Conservation (phyloP, 176 grass and related monocot species). For the Puccinellia tenuiflora region DNA sequence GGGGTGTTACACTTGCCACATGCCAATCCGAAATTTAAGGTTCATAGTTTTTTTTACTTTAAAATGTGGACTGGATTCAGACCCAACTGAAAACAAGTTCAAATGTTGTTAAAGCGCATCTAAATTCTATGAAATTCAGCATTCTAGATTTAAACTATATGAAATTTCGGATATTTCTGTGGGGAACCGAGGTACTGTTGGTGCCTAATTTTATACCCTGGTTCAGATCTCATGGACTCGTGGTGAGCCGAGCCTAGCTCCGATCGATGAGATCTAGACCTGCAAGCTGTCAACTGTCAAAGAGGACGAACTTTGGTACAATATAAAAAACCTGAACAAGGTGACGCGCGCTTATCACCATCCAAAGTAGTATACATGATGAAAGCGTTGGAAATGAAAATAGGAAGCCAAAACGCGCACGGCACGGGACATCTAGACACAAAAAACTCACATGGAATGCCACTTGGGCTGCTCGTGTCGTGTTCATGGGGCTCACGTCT, state of each 20-base stretch:
- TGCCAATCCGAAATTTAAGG: no score
- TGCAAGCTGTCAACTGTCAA: background rate
- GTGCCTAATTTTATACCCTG: background rate
- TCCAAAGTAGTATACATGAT: background rate
- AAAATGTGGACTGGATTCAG: background rate
- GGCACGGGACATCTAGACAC: background rate
- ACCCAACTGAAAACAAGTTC: background rate
- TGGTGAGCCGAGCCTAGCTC: background rate
- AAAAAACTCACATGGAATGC: background rate
- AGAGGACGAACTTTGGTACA: background rate
- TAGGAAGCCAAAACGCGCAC: background rate
- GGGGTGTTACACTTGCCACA: no score
- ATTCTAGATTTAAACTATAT: no score
- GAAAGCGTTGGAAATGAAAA: background rate
- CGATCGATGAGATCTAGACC: background rate
- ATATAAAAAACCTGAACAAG: background rate
- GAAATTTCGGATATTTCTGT: no score
- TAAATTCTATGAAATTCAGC: background rate
- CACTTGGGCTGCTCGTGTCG: background rate
- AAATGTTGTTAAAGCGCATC: background rate
- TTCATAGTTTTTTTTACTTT: background rate
- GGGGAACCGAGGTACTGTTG: background rate
- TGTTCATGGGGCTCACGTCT: constrained; percentile 4
- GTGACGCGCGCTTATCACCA: background rate
- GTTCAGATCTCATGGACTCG: background rate